Conservation (phyloP, 148 eudicot genomes). For the Rhododendron kiyosumense region DNA sequence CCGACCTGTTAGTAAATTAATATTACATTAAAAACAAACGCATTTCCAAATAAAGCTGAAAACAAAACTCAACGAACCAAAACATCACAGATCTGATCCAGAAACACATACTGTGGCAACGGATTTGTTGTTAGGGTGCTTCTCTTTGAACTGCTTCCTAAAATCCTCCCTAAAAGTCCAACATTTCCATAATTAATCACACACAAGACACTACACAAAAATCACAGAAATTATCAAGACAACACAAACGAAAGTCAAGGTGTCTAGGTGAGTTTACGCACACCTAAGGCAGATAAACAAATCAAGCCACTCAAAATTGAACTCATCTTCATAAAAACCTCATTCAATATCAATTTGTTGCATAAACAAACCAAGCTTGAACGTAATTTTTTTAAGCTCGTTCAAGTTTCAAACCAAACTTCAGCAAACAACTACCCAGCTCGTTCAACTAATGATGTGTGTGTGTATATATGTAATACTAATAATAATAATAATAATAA, state of each 20-base stretch:
- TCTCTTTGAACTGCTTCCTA: conserved; percentile 32
- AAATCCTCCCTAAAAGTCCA: conserved; percentile 31
- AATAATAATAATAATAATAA: too few species aligned
- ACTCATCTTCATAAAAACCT: background rate
- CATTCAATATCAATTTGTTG: background rate
- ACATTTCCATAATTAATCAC: background rate
- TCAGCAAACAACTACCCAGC: background rate
- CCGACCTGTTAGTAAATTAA: conserved; percentile 20
- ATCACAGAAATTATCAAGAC: background rate
- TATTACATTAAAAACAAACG: background rate
- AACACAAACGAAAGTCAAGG: too few species aligned
- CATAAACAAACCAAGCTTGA: background rate
- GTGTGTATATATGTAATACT: background rate
- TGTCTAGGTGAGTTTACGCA: too few species aligned
- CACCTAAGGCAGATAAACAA: background rate
- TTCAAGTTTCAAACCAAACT: background rate
- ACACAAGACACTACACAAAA: background rate
- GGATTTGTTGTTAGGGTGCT: conserved; percentile 29
- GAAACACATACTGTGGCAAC: conserved; percentile 22
- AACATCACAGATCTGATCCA: background rate
- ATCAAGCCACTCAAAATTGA: background rate
- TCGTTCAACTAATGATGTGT: background rate
- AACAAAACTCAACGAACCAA: background rate
- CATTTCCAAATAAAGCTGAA: background rate
- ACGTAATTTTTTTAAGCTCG: background rate